These are phyloP conservation scores for Wickerhamiella sergipiensis DNA, from an alignment of 805 yeast species.

Conservation along the genomic window DNA sequence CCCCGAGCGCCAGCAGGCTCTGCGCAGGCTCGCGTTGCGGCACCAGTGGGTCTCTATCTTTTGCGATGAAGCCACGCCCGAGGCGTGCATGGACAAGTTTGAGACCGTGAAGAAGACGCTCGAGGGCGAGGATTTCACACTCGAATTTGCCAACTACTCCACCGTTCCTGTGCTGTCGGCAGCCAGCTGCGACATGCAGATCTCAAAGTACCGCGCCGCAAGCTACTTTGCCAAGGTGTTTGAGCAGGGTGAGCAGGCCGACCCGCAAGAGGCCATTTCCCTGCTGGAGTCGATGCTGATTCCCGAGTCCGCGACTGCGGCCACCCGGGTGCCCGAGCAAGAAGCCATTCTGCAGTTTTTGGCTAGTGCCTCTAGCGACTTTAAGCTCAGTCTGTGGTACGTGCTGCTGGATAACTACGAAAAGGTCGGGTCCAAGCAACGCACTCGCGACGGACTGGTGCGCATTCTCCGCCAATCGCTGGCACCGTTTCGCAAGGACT, in stretches of 20 bases:
- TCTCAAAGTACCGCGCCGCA: constrained; percentile 59
- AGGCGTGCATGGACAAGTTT: constrained; percentile 20
- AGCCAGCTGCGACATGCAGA: constrained; percentile 41
- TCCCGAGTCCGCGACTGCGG: constrained; percentile 16
- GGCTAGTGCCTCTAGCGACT: constrained; percentile 44
- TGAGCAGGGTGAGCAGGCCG: constrained; percentile 7
- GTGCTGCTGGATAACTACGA: constrained; percentile 47
- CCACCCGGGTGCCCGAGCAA: constrained; percentile 23
- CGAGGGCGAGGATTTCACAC: constrained; percentile 15
- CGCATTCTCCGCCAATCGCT: constrained; percentile 34
- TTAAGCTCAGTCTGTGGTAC: constrained; percentile 65
- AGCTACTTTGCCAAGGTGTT: constrained; percentile 46
- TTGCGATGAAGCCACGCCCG: constrained; percentile 30
- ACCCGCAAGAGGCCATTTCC: constrained; percentile 6
- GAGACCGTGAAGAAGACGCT: constrained; percentile 13
- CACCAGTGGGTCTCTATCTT: constrained; percentile 37
- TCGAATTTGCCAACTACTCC: constrained; percentile 44
- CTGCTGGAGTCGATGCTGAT: constrained; percentile 25
- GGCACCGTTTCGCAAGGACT: constrained; percentile 23
- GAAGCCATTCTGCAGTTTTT: constrained; percentile 50
- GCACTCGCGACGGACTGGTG: constrained; percentile 35
- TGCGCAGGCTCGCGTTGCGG: constrained; percentile 19
- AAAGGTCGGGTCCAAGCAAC: constrained; percentile 27
- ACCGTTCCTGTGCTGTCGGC: constrained; percentile 43
- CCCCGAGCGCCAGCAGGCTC: neutral